Evolutionary conservation across 2,329 filamentous ascomycete species (phyloP).

Genomic region (Stachybotrys elegans): DNA sequence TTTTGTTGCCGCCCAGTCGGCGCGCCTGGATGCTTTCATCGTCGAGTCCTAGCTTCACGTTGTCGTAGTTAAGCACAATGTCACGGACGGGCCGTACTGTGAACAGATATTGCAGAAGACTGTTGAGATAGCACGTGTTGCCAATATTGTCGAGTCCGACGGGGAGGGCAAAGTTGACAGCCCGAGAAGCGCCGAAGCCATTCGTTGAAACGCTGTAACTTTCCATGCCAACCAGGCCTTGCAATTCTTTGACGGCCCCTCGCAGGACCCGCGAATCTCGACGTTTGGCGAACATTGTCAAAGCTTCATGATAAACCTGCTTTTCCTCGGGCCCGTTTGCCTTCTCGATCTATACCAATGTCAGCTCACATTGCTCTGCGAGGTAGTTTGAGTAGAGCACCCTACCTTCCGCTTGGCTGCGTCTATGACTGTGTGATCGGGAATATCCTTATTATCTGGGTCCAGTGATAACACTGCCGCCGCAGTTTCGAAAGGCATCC

Average conservation of each 20-base stretch:
- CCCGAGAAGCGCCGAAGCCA: too few relatives aligned
- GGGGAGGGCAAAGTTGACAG: conserved; percentile 53
- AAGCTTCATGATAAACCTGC: conserved; percentile 26
- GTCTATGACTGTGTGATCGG: too few relatives aligned
- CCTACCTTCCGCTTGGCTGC: conserved; percentile 22
- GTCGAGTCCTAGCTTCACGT: conserved; percentile 62
- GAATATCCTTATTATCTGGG: too few relatives aligned
- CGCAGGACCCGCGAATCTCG: too few relatives aligned
- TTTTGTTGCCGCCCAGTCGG: conserved; percentile 65
- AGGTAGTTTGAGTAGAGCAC: too few relatives aligned
- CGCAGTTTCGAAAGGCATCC: conserved; percentile 30
- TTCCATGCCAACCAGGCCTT: too few relatives aligned
- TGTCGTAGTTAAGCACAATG: conserved; percentile 71
- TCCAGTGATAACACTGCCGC: conserved; percentile 26
- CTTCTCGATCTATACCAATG: too few relatives aligned
- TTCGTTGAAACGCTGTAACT: too few relatives aligned
- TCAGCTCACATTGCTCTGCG: too few relatives aligned
- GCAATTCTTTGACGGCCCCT: too few relatives aligned
- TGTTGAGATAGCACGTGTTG: conserved; percentile 98
- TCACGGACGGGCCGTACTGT: conserved; percentile 78
- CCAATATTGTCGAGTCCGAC: conserved; percentile 90
- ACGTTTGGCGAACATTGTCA: conserved; percentile 29
- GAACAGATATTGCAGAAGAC: conserved; percentile 91
- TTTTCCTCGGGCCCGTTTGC: conserved; percentile 22
- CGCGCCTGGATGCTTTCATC: conserved; percentile 60